A percentile compares a stretch with the other conserved stretches of the same genome.
phyloP scores from a whole-genome alignment of 345 rosid species.

The Clausena lansium region DNA sequence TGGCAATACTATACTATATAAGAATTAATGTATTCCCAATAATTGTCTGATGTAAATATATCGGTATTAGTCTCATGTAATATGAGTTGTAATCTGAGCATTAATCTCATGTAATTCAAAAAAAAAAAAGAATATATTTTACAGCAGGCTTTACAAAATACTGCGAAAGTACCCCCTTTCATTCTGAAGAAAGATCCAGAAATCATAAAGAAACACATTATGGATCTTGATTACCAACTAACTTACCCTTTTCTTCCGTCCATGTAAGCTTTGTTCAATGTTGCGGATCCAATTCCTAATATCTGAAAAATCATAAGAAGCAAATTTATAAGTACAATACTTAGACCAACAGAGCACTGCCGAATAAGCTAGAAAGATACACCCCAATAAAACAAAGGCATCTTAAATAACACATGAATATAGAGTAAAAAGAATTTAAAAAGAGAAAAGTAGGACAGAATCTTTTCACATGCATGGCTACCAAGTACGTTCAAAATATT shows the following conservation, averaged over 20 bases:
- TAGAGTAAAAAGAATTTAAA: neutral
- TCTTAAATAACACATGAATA: neutral
- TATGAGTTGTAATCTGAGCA: no score
- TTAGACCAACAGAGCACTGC: neutral
- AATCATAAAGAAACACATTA: neutral
- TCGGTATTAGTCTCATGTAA: no score
- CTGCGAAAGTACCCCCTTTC: neutral
- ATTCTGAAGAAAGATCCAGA: neutral
- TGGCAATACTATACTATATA: no score
- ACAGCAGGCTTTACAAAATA: neutral
- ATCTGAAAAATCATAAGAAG: slow-evolving; percentile 53
- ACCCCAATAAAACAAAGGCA: slow-evolving; percentile 11
- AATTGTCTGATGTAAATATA: no score
- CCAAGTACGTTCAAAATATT: neutral
- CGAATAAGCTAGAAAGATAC: neutral
- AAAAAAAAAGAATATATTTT: no score
- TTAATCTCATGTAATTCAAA: no score
- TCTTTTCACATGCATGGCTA: neutral
- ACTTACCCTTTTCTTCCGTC: slow-evolving; percentile 96
- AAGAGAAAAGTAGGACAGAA: neutral
- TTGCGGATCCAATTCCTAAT: slow-evolving; percentile 99
- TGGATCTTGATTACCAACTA: neutral
- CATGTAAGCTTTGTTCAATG: slow-evolving; percentile 99
- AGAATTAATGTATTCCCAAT: no score
- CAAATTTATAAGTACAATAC: slow-evolving; percentile 7